Base-by-base conservation (phyloP, 305 asterid genomes). In the Rubia tinctorum region DNA sequence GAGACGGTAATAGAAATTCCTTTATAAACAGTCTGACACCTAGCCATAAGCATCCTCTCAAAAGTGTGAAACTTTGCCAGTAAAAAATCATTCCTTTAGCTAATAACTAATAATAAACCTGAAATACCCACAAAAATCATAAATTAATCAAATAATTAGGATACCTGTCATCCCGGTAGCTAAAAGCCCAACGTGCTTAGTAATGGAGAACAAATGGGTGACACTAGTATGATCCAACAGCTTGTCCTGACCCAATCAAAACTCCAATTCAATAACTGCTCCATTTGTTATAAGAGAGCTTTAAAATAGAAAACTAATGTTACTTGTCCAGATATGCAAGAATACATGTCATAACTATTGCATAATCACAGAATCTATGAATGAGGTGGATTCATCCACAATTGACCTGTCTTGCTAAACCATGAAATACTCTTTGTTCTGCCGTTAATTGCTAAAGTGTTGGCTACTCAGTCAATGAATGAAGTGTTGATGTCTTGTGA, bases 101-200 rank as follows among this genome's bases (percentile, higher is more conserved):
- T n/a, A 18, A 53, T n/a, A n/a, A n/a, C n/a, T n/a, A n/a, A n/a
- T 4, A 22, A 40, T 42, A 65, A 27, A 15, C 0, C 53, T 10
- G n/a, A 18, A 37, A 13, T 12, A 22, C 13, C 45, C 23, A 15
- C 13, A 65, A 10, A 55, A 22, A 43, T 53, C 47, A 11, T n/a
- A 11, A 27, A 0, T 39, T 55, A 23, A 18, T 39, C 18, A 9
- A 20, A 39, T 66, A 37, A 68, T 66, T 18, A 39, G n/a, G 71
- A 63, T 79, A 94, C 97, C 97, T 73, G 99, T 90, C 89, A 90
- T 89, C 76, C 99, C 99, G 76, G 97, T 94, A 66, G 97, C 97
- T 84, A 94, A 82, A 72, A 94, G 83, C 18, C 99, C 99, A 64
- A 94, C 91, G 76, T 79, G 85, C 88, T 90, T 89, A 14, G 97